phyloP scores from a whole-genome alignment of 1,284 basidiomycete species.

The Macrocybe sp. region DNA sequence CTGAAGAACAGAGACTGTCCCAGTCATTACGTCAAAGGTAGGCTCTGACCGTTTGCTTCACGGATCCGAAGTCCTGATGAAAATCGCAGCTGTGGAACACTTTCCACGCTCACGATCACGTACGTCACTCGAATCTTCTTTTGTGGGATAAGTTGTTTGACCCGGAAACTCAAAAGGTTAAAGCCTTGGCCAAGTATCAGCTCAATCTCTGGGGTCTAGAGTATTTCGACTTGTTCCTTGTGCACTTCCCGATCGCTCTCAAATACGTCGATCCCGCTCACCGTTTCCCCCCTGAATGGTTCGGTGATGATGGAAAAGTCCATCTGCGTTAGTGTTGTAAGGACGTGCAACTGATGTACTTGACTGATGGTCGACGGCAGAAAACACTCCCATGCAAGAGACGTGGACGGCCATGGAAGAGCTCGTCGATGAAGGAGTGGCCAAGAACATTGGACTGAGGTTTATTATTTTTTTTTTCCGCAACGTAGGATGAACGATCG shows the following conservation, averaged over 20 bases:
- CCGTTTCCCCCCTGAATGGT: conserved; percentile 80
- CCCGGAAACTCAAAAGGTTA: conserved; percentile 35
- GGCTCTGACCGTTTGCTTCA: conserved; percentile 10
- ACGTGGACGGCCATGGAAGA: conserved; percentile 76
- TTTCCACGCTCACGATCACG: conserved; percentile 69
- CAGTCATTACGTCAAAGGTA: conserved; percentile 69
- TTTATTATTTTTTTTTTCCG: conserved; percentile 13
- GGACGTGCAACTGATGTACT: conserved; percentile 27
- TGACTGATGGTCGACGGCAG: conserved; percentile 21
- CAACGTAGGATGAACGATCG: too few species aligned
- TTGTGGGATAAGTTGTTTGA: background rate
- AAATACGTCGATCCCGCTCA: conserved; percentile 71
- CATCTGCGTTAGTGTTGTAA: conserved; percentile 39
- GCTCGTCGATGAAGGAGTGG: conserved; percentile 63
- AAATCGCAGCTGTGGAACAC: conserved; percentile 72
- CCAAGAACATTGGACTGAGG: conserved; percentile 74
- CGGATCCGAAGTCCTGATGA: conserved; percentile 7
- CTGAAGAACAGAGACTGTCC: background rate
- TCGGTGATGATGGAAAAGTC: conserved; percentile 57
- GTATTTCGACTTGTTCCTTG: conserved; percentile 72
- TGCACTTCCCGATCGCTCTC: conserved; percentile 79
- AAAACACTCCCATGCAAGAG: conserved; percentile 66
- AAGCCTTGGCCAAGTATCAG: conserved; percentile 52
- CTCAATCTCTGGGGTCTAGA: conserved; percentile 74
- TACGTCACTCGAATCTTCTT: conserved; percentile 18